Evolutionary conservation across 768 basidiomycete species (phyloP), one percentile per base, ranked within the genome.

Genomic region (Tulasnella sp.): DNA sequence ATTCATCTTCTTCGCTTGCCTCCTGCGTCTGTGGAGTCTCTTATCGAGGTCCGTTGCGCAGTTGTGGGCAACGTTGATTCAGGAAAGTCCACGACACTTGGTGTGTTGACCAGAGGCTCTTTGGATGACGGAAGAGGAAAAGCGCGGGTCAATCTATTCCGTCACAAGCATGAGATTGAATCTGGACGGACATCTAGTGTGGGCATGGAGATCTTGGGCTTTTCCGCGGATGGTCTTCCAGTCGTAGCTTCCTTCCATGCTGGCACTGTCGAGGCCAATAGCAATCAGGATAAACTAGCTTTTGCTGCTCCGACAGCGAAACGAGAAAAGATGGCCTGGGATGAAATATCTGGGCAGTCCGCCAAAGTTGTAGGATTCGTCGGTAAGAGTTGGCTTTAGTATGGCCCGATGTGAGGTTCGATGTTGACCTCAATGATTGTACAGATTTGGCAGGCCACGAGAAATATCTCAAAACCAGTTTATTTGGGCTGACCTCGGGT

Each of bases 161-260:
- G 93, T 48, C 95, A 99, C 63, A 95, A 96, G 63, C 95, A 99
- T 61, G 95, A 99, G 66, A 72, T 96, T 47, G 95, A 98, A 68
- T 90, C 84, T 16, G 93, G 93, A 5, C 71, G 95, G 45, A 99
- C 95, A 0, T 90, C 86, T 20, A 89, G 85, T 55, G 88, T 98
- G 37, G 95, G 95, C 19, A 92, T 95, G 82, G 95, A 99, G 87
- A 93, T 95, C 48, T 70, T 96, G 9, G 92, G 92, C 1, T 96
- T 93, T 59, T 78, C 76, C 15, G 76, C 79, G 3, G 72, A 74
- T 20, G 89, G 91, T 10, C 66, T 71, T 34, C 81, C 90, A 7
- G 83, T 95, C 59, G 70, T 93, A 13, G 90, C 91, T 0, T 72
- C 74, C 4, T 56, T 58, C 3, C 66, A 67, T 43, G 54, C 60